Percentiles rank a stretch among this genome's conserved stretches.
phyloP scores from a whole-genome alignment of 495 filamentous ascomycete genomes.

The Penicillium canescens region DNA sequence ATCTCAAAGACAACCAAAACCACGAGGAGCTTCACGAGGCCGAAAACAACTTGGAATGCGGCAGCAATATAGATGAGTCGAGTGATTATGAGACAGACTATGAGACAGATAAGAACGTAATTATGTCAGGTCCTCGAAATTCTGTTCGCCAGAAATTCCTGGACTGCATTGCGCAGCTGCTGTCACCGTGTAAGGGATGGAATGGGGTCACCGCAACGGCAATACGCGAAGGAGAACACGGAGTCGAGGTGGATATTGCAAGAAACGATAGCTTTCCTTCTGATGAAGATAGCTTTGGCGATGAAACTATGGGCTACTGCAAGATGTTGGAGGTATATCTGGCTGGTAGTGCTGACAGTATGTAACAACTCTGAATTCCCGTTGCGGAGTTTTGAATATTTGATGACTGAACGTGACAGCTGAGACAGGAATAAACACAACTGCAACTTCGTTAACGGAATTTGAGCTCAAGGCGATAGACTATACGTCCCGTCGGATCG shows the following conservation, averaged over 20 bases:
- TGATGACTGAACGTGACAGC: no score
- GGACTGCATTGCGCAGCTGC: constrained; percentile 15
- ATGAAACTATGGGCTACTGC: no score
- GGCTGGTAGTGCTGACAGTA: not conserved
- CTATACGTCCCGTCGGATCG: not conserved
- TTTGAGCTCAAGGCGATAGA: not conserved
- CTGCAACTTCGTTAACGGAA: no score
- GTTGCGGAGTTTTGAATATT: no score
- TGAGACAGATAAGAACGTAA: not conserved
- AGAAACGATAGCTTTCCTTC: constrained; percentile 1
- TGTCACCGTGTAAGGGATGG: constrained; percentile 14
- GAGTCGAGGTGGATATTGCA: constrained; percentile 6
- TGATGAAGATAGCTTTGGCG: no score
- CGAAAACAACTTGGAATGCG: not conserved
- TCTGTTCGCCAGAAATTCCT: constrained; percentile 12
- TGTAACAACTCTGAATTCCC: no score
- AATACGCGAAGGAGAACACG: constrained; percentile 5
- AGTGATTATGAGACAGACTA: not conserved
- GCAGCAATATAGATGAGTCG: not conserved
- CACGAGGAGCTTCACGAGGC: not conserved
- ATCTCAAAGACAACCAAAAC: not conserved
- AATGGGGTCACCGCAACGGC: constrained; percentile 11
- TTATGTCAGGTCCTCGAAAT: constrained; percentile 2
- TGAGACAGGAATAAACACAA: no score
- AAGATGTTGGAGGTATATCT: not conserved